Evolutionary conservation across 495 filamentous ascomycete species (phyloP).

Genomic region (Penicillium cataractarum): DNA sequence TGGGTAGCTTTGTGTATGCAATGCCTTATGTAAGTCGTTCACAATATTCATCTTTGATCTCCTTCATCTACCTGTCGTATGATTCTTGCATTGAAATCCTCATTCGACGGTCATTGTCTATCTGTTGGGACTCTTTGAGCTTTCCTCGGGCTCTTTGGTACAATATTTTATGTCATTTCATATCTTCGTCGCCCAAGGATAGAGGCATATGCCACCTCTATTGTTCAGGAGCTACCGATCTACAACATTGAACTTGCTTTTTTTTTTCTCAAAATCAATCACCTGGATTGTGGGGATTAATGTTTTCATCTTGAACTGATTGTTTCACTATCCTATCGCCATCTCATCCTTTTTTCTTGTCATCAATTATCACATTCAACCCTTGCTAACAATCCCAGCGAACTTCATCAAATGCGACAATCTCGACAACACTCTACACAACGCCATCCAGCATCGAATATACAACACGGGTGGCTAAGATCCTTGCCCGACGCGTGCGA

Average conservation of each 20-base stretch:
- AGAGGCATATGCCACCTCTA: neutral
- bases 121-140: neutral
- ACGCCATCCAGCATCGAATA: constrained; percentile 79
- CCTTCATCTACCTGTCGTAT: neutral
- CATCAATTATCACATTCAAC: neutral
- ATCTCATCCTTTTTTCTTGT: too few species aligned
- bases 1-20: constrained; percentile 84
- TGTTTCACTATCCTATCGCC: neutral
- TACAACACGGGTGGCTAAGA: constrained; percentile 79
- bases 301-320: neutral
- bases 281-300: too few species aligned
- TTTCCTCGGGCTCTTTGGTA: neutral
- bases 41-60: neutral
- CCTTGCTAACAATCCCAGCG: constrained; percentile 31
- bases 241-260: neutral
- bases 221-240: neutral
- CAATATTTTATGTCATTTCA: neutral
- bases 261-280: too few species aligned
- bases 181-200: neutral
- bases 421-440: constrained; percentile 81
- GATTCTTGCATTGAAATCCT: neutral
- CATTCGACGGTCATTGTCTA: too few species aligned
- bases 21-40: constrained; percentile 74
- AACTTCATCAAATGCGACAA: constrained; percentile 38
- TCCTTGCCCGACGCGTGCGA: constrained; percentile 69